Conservation (phyloP, 2,329 filamentous ascomycete genomes). For the Daldinia sp. region DNA sequence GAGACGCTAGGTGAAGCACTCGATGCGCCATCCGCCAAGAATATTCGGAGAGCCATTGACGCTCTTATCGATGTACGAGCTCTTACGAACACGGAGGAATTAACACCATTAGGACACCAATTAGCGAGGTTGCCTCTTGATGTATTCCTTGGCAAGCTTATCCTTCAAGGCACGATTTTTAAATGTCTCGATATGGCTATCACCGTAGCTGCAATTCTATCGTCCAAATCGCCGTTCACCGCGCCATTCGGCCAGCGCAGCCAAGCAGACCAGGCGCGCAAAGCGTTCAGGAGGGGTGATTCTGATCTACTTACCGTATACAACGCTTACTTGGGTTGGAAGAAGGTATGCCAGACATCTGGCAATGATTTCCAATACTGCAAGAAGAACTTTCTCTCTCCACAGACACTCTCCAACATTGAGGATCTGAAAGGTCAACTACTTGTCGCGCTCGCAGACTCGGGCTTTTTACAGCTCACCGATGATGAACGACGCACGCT, state of each 20-base stretch:
- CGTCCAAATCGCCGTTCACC: conserved; percentile 93
- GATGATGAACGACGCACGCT: conserved; percentile 75
- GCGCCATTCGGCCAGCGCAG: conserved; percentile 83
- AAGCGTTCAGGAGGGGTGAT: conserved; percentile 83
- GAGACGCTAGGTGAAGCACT: conserved; percentile 86
- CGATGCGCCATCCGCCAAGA: conserved; percentile 89
- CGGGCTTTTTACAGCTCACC: conserved; percentile 80
- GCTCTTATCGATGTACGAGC: conserved; percentile 93
- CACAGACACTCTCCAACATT: conserved; percentile 89
- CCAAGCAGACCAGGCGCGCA: conserved; percentile 81
- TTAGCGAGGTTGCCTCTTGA: conserved; percentile 90
- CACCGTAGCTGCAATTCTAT: conserved; percentile 90
- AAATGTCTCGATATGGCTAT: conserved; percentile 90
- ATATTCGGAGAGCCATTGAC: conserved; percentile 91
- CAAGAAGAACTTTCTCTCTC: conserved; percentile 89
- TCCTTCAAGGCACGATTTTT: conserved; percentile 86
- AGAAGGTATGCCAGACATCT: conserved; percentile 76
- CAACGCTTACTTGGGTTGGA: conserved; percentile 93
- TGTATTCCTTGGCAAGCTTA: conserved; percentile 92
- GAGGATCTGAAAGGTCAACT: conserved; percentile 96
- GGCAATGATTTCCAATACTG: conserved; percentile 88
- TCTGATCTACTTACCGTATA: conserved; percentile 93
- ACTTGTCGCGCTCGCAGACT: conserved; percentile 83
- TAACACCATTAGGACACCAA: conserved; percentile 87
- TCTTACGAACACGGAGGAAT: conserved; percentile 78